Evolutionary conservation across 108 stramenopile species (phyloP), one percentile per base, ranked within the genome.

Genomic region (Hondaea fermentalgiana): DNA sequence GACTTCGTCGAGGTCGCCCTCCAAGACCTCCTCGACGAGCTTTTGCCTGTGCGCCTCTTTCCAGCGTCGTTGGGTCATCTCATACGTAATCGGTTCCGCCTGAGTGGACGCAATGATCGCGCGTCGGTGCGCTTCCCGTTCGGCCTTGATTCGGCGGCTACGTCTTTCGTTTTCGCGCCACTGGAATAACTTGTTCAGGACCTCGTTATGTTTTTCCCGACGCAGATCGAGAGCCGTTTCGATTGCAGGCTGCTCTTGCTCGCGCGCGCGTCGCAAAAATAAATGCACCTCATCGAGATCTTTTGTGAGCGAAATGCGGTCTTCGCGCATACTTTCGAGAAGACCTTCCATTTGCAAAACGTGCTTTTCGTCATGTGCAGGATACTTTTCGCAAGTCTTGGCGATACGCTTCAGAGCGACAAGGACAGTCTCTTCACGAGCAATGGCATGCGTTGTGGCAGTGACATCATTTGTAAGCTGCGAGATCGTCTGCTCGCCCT

Each of bases 11-110:
- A 83, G 76, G 3, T 83, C 76, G n/a, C 51, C 76, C 45, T 23
- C 51, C 45, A 83, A 83, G n/a, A 83, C 23, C 28, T 83, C 49
- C 49, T 83, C 51, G 51, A 53, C 12, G 25, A 83, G 76, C 23
- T 53, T 83, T 53, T 83, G 76, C 16, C 76, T 43, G 23, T 83
- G 51, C n/a, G 76, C 49, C 28, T 53, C 49, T n/a, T 83, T 53
- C 76, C 76, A 83, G 51, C 76, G 49, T 43, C 76, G 76, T 83
- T 83, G 76, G 0, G 45, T 53, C 76, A 83, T 47, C 76, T 83
- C 49, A 17, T 25, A 53, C 4, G 76, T 83, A 3, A 53, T 12
- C 44, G 49, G 45, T 35, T 83, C 49, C 6, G n/a, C 49, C 51
- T 83, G 45, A 23, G 64, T 69, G 19, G 45, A 53, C 45, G 45